Conservation (phyloP, 176 grass and related monocot genomes). For the Elymus sibiricus region DNA sequence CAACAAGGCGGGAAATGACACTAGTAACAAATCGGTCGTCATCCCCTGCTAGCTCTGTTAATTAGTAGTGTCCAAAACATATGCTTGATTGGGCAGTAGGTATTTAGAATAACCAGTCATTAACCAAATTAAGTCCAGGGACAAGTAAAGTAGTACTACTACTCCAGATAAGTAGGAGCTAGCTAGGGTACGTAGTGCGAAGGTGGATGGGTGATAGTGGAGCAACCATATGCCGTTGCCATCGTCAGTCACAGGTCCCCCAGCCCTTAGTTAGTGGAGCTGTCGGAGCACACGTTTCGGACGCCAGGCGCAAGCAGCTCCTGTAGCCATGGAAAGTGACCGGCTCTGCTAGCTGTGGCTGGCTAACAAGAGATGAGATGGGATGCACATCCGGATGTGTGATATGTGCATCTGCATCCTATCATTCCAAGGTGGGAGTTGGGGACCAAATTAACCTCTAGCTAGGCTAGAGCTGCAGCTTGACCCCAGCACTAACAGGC, state of each 20-base stretch:
- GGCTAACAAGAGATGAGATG: neutral
- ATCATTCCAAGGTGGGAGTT: neutral
- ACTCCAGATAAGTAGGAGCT: neutral
- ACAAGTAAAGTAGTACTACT: neutral
- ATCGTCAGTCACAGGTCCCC: neutral
- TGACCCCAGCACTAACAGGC: neutral
- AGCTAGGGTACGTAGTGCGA: neutral
- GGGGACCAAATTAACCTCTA: neutral
- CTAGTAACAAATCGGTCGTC: no score
- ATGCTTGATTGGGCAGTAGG: neutral
- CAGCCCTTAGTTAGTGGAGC: neutral
- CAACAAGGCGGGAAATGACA: no score
- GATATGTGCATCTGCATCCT: neutral
- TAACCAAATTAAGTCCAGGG: no score
- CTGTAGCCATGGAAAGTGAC: neutral
- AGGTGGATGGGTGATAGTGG: neutral
- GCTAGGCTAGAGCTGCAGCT: neutral
- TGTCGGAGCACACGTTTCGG: neutral
- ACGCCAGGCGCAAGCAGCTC: neutral
- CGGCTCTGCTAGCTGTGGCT: neutral
- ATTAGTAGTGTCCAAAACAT: neutral
- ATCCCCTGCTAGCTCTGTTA: no score
- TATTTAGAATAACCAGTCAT: neutral
- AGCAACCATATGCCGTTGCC: neutral
- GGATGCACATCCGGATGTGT: neutral